Base-by-base conservation (phyloP, 2,329 filamentous ascomycete genomes). In the Pleurostoma richardsiae region DNA sequence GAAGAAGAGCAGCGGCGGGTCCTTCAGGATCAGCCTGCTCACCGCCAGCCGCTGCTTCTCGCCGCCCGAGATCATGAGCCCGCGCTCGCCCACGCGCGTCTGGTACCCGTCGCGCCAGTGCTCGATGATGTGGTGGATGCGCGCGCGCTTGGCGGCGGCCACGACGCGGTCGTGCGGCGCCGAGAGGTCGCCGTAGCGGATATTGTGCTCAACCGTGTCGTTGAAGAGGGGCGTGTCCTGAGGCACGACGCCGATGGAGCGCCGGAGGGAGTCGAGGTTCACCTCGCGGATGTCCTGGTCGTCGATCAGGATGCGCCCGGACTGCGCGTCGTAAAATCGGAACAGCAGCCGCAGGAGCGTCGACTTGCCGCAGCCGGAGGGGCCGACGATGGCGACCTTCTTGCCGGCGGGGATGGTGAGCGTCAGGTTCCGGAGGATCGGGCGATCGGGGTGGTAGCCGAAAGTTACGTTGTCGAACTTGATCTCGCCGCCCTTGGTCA, bases 181-280 rank as follows among this genome's bases (percentile, higher is more conserved):
- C 41, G 83, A 80, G 52, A 97, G 79, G 54, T 87, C 81, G 43
- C 94, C 94, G 64, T 99, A 99, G 52, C 83, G 86, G 59, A 99
- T 96, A 63, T 99, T 99, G 65, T 96, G 90, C 61, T 88, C 86
- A 49, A 99, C 92, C 0, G 90, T 94, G 60, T 96, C 90, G 64
- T 99, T 99, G 74, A 99, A 99, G 1, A 99, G 76, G 0, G 94
- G 91, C 0, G 94, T 97, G 57, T 99, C 94, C 64, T 99, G 95
- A 0, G 94, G 94, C 1, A 99, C 94, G 11, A 99, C 92, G 27
- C 94, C 94, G 53, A 99, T 97, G 3, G 87, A 80, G 53, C 81
- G 82, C 5, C 94, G 83, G 29, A 99, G 73, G 33, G 88, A 95
- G 45, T 95, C 89, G 2, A 97, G 67, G 8, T 77, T 84, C 2